Evolutionary conservation across 2,329 filamentous ascomycete genomes (phyloP).

Genomic region (Tolypocladium capitatum): DNA sequence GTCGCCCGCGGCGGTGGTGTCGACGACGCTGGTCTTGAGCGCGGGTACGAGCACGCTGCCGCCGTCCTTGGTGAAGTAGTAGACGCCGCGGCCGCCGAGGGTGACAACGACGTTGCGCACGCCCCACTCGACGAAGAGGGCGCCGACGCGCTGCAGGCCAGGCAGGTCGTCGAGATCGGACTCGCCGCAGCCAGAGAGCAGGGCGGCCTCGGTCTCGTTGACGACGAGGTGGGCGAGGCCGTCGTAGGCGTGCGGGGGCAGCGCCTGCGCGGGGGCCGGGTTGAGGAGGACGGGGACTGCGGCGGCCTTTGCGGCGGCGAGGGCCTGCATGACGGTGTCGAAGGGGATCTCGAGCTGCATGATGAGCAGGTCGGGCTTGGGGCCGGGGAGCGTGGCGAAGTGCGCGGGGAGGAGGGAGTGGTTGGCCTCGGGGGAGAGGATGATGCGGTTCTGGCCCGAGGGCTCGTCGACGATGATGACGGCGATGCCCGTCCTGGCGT

Average conservation of each 20-base stretch:
- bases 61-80: constrained; percentile 37
- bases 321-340: constrained; percentile 47
- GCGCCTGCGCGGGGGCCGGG: constrained; percentile 60
- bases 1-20: constrained; percentile 89
- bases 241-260: constrained; percentile 54
- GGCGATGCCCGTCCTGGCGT: constrained; percentile 52
- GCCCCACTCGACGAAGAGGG: constrained; percentile 52
- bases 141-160: constrained; percentile 34
- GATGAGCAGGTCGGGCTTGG: constrained; percentile 49
- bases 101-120: constrained; percentile 73
- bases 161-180: constrained; percentile 32
- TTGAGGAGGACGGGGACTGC: constrained; percentile 63
- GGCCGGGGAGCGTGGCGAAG: constrained; percentile 19
- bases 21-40: constrained; percentile 62
- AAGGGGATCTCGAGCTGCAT: constrained; percentile 70
- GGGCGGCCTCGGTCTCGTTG: constrained; percentile 79
- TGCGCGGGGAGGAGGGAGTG: constrained; percentile 27
- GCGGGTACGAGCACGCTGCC: constrained; percentile 42
- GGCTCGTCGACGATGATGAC: constrained; percentile 64
- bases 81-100: constrained; percentile 68
- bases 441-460: constrained; percentile 63
- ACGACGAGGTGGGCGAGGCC: constrained; percentile 69
- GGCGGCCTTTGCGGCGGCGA: constrained; percentile 34
- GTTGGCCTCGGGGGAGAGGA: constrained; percentile 62
- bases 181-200: constrained; percentile 47